Evolutionary conservation across 331 rosid species (phyloP).

Genomic region (Acacia pycnantha): DNA sequence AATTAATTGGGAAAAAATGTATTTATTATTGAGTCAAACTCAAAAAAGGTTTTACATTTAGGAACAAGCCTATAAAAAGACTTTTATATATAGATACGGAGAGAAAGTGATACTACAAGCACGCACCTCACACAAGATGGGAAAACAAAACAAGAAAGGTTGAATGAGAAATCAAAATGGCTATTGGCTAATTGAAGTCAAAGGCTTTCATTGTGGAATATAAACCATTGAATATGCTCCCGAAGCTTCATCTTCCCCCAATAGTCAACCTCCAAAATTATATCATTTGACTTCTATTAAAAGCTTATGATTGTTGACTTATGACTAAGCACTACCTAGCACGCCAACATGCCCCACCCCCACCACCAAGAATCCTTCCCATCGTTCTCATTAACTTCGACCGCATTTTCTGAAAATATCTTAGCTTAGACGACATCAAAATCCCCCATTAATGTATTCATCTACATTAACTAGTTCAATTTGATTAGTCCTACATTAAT

Average conservation of each 20-base stretch:
- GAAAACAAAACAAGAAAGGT: neutral
- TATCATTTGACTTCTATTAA: slow-evolving; percentile 39
- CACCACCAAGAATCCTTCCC: slow-evolving; percentile 41
- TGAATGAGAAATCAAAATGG: neutral
- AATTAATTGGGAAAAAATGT: no score
- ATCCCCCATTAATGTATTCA: neutral
- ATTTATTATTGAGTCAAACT: no score
- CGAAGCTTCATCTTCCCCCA: slow-evolving; percentile 8
- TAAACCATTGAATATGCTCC: slow-evolving; percentile 40
- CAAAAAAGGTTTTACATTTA: no score
- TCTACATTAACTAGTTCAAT: neutral
- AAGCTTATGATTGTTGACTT: slow-evolving; percentile 43
- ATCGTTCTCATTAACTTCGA: slow-evolving; percentile 30
- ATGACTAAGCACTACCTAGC: slow-evolving; percentile 21
- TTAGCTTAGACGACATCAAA: slow-evolving; percentile 5
- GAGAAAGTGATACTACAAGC: neutral
- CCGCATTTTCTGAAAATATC: slow-evolving; percentile 29
- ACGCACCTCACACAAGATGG: neutral
- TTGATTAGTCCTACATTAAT: neutral
- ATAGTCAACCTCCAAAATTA: slow-evolving; percentile 45
- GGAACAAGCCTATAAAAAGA: no score
- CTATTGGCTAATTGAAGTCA: slow-evolving; percentile 36
- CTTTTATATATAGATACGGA: no score
- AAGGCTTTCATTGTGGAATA: slow-evolving; percentile 29
- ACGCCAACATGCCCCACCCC: slow-evolving; percentile 20